Evolutionary conservation across 1,139 yeast species (phyloP), one percentile per base, ranked within the genome.

Genomic region (Candida sanyaensis): DNA sequence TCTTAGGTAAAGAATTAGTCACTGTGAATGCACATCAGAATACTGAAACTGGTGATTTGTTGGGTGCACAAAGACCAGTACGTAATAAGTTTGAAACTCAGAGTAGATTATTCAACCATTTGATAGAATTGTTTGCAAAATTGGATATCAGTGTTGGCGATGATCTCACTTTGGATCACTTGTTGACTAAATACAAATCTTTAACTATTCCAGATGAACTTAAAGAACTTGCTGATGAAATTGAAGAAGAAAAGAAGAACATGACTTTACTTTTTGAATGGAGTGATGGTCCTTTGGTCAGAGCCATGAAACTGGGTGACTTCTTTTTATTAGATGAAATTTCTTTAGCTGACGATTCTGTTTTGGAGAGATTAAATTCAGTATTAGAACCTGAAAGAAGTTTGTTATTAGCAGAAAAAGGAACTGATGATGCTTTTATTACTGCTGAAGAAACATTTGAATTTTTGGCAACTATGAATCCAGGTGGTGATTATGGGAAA

Each of bases 401-500:
- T 43, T 70, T 95, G 32, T 68, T 92, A 33, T 71, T 95, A 30
- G 96, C 99, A 0, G 99, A 95, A 64, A 91, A 90, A 60, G 97
- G 97, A 2, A 70, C 88, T 1, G 84, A 81, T 27, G 92, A 88
- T 62, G 77, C 86, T 5, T 75, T 77, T 26, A 77, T 92, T 11
- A 72, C 77, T 7, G 98, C 96, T 2, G 54, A 61, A 0, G 77
- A 72, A 0, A 86, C 85, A 0, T 95, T 93, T 64, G 89, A 89
- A 64, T 95, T 95, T 61, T 80, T 95, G 55, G 97, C 99, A 2
- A 95, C 99, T 0, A 95, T 95, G 99, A 95, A 95, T 62, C 99
- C 99, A 1, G 99, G 99, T 63, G 99, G 99, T 46, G 99, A 95
- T 61, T 95, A 92, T 60, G 99, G 99, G 54, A 95, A 95, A 67